These are phyloP conservation scores for Basipetospora chlamydospora DNA, from an alignment of 2,329 filamentous ascomycete genomes.

Conservation along the genomic window DNA sequence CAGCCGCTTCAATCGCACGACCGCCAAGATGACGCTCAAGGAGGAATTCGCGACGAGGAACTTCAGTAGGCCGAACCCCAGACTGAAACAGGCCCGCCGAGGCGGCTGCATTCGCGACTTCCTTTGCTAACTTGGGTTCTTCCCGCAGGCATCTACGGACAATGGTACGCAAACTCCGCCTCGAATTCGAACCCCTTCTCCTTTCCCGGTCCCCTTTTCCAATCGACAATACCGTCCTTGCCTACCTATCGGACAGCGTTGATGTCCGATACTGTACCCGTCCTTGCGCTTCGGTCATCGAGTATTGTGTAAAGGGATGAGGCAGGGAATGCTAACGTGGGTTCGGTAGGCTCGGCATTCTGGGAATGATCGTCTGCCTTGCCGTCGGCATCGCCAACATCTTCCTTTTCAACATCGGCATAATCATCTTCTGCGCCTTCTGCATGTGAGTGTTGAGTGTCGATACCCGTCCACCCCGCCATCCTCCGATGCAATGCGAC, in stretches of 20 bases:
- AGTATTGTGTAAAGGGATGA: too few relatives aligned
- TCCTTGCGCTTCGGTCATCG: too few relatives aligned
- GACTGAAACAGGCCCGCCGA: background rate
- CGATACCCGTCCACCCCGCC: too few relatives aligned
- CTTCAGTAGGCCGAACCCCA: conserved; percentile 44
- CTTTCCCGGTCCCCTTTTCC: too few relatives aligned
- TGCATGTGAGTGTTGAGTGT: too few relatives aligned
- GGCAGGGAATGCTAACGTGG: background rate
- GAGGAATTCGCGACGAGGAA: conserved; percentile 61
- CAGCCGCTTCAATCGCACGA: background rate
- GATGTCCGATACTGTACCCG: too few relatives aligned
- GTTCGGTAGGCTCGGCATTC: conserved; percentile 45
- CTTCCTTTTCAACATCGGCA: conserved; percentile 35
- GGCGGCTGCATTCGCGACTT: background rate
- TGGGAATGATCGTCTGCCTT: conserved; percentile 58
- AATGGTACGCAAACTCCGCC: conserved; percentile 67
- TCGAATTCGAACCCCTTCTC: too few relatives aligned
- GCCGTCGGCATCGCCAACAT: conserved; percentile 55
- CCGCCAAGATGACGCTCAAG: conserved; percentile 49
- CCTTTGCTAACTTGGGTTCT: conserved; percentile 16
- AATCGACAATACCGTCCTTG: too few relatives aligned
- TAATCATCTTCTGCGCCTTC: conserved; percentile 38
- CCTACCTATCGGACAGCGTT: too few relatives aligned
- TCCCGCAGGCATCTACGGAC: conserved; percentile 52
- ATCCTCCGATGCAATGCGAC: too few relatives aligned